These are phyloP conservation scores for Sextonia rubra DNA, from an alignment of 164 flowering plant species.

Conservation along the genomic window DNA sequence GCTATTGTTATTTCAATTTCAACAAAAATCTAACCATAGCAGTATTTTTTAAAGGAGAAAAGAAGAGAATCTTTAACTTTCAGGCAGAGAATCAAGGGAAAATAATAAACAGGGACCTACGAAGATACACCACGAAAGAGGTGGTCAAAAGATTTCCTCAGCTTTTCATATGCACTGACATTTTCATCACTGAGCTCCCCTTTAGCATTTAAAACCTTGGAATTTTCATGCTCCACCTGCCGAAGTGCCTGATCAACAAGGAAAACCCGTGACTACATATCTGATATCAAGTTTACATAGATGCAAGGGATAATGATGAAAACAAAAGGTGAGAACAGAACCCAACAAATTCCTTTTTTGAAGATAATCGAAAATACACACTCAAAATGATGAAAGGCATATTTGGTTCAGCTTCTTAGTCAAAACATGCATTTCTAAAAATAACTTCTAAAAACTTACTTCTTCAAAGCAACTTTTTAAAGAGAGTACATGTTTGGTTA, in stretches of 20 bases:
- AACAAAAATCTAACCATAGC: not conserved
- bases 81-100: not conserved
- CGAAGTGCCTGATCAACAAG: constrained; percentile 63
- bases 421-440: too few relatives aligned
- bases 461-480: too few relatives aligned
- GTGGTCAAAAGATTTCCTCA: constrained; percentile 87
- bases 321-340: not conserved
- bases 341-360: not conserved
- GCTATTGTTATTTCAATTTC: not conserved
- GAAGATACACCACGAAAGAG: constrained; percentile 80
- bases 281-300: not conserved
- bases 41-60: not conserved
- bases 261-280: not conserved
- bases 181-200: constrained; percentile 96
- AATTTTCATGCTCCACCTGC: constrained; percentile 90
- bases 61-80: constrained; percentile 1
- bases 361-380: too few relatives aligned
- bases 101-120: constrained; percentile 39
- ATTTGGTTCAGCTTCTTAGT: too few relatives aligned
- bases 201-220: constrained; percentile 85
- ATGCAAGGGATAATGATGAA: not conserved
- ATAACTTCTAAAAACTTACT: too few relatives aligned
- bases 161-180: constrained; percentile 79
- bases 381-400: too few relatives aligned
- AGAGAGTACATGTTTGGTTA: too few relatives aligned